Evolutionary conservation across 208 protist species (phyloP).

Genomic region (Plasmodiophora brassicae): DNA sequence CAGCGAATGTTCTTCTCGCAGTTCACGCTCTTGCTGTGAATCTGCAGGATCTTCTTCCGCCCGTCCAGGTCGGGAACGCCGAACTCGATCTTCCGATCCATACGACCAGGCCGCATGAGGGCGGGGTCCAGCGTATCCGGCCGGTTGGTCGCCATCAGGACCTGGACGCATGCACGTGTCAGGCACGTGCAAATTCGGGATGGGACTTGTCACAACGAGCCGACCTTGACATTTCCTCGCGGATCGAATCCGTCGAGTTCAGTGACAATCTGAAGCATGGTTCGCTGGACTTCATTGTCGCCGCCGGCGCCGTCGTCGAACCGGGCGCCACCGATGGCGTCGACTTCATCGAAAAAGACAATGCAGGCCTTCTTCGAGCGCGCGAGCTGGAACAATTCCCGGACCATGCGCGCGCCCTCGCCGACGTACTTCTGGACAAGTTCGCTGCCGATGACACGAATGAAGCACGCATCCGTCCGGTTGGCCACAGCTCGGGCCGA

Average conservation of each 20-base stretch:
- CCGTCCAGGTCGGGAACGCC: conserved; percentile 95
- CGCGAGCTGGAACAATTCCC: conserved; percentile 99
- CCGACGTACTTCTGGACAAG: conserved; percentile 97
- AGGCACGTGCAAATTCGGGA: too few relatives aligned
- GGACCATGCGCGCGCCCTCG: conserved; percentile 97
- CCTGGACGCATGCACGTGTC: conserved; percentile 98
- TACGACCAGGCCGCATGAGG: conserved; percentile 94
- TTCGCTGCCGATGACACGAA: conserved; percentile 99
- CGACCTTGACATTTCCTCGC: conserved; percentile 44
- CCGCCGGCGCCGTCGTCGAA: conserved; percentile 76
- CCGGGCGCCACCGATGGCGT: conserved; percentile 92
- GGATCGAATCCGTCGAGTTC: conserved; percentile 99
- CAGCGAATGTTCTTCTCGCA: conserved; percentile 88
- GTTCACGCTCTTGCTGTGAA: conserved; percentile 95
- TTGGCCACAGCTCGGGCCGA: conserved; percentile 98
- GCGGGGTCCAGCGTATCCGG: conserved; percentile 99
- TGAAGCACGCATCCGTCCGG: conserved; percentile 98
- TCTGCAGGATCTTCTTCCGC: conserved; percentile 87
- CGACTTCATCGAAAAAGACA: conserved; percentile 99
- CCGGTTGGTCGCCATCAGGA: conserved; percentile 99
- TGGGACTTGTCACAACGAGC: too few relatives aligned
- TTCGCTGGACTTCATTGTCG: conserved; percentile 97
- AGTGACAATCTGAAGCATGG: conserved; percentile 99
- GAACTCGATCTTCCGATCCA: conserved; percentile 99
- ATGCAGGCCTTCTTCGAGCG: conserved; percentile 97